Evolutionary conservation across 805 yeast genomes (phyloP).

Genomic region (Blastobotrys terrestris): DNA sequence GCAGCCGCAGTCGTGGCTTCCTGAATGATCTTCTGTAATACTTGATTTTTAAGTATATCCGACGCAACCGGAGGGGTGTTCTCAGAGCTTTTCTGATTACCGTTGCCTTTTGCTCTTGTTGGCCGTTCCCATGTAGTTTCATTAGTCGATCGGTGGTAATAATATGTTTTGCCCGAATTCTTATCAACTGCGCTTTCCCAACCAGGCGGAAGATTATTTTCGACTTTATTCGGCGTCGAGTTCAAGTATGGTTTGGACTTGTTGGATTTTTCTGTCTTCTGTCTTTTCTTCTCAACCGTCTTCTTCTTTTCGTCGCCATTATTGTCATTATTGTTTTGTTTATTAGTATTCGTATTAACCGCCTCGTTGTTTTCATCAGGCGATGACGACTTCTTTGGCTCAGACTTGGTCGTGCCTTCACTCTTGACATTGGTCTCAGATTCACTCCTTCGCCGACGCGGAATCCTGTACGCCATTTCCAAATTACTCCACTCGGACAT

Average conservation of each 20-base stretch:
- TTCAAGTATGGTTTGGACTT: too few species aligned
- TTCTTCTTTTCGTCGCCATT: too few species aligned
- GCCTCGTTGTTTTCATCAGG: too few species aligned
- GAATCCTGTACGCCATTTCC: conserved; percentile 80
- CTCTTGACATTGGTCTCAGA: background rate
- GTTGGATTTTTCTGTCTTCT: too few species aligned
- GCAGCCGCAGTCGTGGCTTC: conserved; percentile 5
- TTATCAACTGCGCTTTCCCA: background rate
- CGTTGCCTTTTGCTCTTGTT: conserved; percentile 4
- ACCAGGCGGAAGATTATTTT: background rate
- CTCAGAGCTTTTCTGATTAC: background rate
- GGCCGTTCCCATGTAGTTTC: conserved; percentile 61
- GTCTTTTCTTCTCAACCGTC: too few species aligned
- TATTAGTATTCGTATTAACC: background rate
- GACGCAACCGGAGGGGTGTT: background rate
- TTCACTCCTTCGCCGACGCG: conserved; percentile 36
- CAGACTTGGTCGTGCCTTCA: background rate
- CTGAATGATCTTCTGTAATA: conserved; percentile 14
- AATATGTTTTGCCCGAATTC: conserved; percentile 34
- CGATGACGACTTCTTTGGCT: too few species aligned
- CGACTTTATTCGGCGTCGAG: background rate
- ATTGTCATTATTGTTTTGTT: background rate
- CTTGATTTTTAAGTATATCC: conserved; percentile 32
- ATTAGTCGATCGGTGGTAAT: conserved; percentile 44
- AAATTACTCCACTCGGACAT: conserved; percentile 64